Base-by-base conservation (phyloP, 352 stramenopile genomes). In the Globisporangium okanoganense region DNA sequence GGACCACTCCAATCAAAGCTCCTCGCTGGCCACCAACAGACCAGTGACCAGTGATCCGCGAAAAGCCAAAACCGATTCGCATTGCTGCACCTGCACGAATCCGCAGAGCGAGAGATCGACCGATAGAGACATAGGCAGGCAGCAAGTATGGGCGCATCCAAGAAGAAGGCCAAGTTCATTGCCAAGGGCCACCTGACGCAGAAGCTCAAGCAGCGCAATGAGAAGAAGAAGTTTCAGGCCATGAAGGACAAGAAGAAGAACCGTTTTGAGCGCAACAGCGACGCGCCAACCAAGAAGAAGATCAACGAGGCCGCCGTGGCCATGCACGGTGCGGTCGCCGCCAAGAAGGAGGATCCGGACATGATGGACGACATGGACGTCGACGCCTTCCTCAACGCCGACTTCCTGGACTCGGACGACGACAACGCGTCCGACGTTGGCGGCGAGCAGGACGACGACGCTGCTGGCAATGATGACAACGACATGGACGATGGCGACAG, bases 101-200 rank as follows among this genome's bases (percentile, higher is more conserved):
- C 3, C 29, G 47, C 36, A 57, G 14, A 25, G 25, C 36, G 13
- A 35, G 1, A n/a, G n/a, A n/a, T n/a, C 27, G 5, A 49, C 36
- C 25, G 14, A 59, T 14, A 50, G 35, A 33, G 3, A 33, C 29
- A 33, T 3, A 33, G 29, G 3, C 29, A 33, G 3, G 6, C 20
- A 66, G 43, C 47, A 67, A 63, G 40, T 54, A 88, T 86, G 78
- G 81, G 79, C 44, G 70, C 74, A 36, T 67, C 75, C 62, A 94
- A 94, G 79, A 94, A 94, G 82, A 92, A 92, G 70, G 76, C 83
- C 56, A 94, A 94, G 72, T 94, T 94, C 66, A 87, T 94, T 60
- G 81, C 82, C 48, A 94, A 94, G 64, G 85, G 85, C 29, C 66
- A 92, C 64, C 57, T 94, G 58, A 61, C 66, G 58, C 64, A 84